Conservation (phyloP, 2,329 filamentous ascomycete genomes). For the Pyrenochaeta sp. region DNA sequence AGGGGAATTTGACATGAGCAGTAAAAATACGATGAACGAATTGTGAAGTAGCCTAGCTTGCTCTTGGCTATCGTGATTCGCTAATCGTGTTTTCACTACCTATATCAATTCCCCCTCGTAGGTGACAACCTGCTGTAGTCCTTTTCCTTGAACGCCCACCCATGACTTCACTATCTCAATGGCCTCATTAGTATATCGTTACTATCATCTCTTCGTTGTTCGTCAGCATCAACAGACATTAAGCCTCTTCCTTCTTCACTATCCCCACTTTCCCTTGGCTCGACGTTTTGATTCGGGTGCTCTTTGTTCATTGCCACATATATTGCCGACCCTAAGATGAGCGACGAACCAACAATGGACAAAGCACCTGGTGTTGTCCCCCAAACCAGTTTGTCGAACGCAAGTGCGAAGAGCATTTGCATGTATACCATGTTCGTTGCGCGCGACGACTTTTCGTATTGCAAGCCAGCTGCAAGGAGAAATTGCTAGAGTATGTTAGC, state of each 20-base stretch:
- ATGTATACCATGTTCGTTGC: slow-evolving; percentile 74
- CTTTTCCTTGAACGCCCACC: background rate
- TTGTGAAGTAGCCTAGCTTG: too few species aligned
- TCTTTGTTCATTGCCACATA: slow-evolving; percentile 68
- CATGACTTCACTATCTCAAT: slow-evolving; percentile 14
- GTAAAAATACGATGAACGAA: too few species aligned
- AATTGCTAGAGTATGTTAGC: slow-evolving; percentile 66
- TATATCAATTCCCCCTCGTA: background rate
- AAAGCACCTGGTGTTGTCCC: slow-evolving; percentile 65
- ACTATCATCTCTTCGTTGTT: slow-evolving; percentile 17
- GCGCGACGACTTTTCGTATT: slow-evolving; percentile 71
- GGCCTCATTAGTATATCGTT: slow-evolving; percentile 30
- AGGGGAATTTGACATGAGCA: too few species aligned
- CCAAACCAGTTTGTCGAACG: slow-evolving; percentile 71
- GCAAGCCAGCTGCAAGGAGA: slow-evolving; percentile 78
- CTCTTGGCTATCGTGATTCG: too few species aligned
- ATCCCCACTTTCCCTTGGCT: slow-evolving; percentile 16
- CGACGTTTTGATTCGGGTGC: slow-evolving; percentile 30
- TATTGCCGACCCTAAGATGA: slow-evolving; percentile 72
- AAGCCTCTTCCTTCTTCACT: slow-evolving; percentile 47
- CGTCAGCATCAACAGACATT: slow-evolving; percentile 30
- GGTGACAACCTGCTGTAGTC: background rate
- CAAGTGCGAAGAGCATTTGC: slow-evolving; percentile 74
- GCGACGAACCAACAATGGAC: slow-evolving; percentile 67
- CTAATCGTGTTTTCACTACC: background rate